Evolutionary conservation across 768 basidiomycete species (phyloP).

Genomic region (Sarcomyxa edulis): DNA sequence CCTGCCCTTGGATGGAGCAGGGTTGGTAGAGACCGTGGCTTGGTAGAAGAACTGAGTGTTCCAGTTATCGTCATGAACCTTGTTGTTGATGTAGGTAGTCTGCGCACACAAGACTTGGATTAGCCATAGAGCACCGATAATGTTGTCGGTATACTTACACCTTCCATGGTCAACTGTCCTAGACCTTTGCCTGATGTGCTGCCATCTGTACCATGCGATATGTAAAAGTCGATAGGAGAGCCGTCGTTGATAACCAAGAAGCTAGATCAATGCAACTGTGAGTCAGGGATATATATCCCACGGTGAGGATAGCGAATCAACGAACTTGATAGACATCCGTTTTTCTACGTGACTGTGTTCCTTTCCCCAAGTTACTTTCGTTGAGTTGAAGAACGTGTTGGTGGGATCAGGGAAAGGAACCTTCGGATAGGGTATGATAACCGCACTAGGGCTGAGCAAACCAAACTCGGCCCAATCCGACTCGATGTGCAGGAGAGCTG

Average conservation of each 20-base stretch:
- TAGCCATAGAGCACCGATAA: no score
- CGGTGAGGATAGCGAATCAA: no score
- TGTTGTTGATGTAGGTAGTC: no score
- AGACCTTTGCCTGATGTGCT: neutral
- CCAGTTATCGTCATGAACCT: no score
- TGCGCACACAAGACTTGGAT: no score
- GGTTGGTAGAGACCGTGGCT: no score
- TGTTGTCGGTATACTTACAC: no score
- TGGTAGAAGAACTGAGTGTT: no score
- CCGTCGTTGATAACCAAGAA: constrained; percentile 6
- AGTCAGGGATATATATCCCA: neutral
- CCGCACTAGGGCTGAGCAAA: constrained; percentile 6
- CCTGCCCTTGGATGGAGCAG: no score
- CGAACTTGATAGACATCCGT: neutral
- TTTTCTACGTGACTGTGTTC: constrained; percentile 3
- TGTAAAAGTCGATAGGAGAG: constrained; percentile 4
- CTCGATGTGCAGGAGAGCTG: constrained; percentile 3
- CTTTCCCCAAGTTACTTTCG: constrained; percentile 5
- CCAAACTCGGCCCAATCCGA: constrained; percentile 9
- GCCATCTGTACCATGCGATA: neutral
- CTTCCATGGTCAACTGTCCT: neutral
- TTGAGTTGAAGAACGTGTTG: neutral
- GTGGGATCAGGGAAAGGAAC: neutral
- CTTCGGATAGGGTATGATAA: constrained; percentile 2
- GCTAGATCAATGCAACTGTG: neutral